Percentiles rank a stretch among this genome's conserved stretches.
Evolutionary conservation across 2,329 filamentous ascomycete species (phyloP).

Genomic region (Bipolaris gigantea): DNA sequence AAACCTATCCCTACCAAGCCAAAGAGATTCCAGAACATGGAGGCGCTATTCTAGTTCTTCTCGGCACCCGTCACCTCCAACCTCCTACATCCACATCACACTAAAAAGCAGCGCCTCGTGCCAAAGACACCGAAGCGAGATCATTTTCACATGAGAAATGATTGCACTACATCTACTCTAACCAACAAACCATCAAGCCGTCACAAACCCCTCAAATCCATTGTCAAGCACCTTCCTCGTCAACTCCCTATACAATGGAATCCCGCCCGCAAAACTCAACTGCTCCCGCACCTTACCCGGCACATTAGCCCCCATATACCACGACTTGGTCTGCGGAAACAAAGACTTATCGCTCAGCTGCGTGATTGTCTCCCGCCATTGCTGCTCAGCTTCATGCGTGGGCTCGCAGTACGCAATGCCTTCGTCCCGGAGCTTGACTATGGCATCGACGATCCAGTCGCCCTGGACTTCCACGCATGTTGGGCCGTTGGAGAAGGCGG

Average conservation of each 20-base stretch:
- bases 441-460: slow-evolving; percentile 50
- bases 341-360: slow-evolving; percentile 48
- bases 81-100: neutral
- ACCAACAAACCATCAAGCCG: slow-evolving; percentile 21
- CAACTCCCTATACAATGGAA: slow-evolving; percentile 46
- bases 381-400: slow-evolving; percentile 47
- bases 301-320: slow-evolving; percentile 52
- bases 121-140: neutral
- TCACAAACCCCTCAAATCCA: slow-evolving; percentile 41
- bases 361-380: slow-evolving; percentile 47
- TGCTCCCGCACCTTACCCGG: slow-evolving; percentile 52
- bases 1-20: no score
- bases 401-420: slow-evolving; percentile 47
- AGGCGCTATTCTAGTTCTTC: no score
- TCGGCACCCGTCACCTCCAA: no score
- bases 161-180: no score
- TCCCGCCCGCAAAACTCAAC: slow-evolving; percentile 49
- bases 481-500: slow-evolving; percentile 52
- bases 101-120: neutral
- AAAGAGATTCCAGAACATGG: neutral
- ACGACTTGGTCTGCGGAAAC: slow-evolving; percentile 46
- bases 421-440: slow-evolving; percentile 44
- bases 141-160: neutral
- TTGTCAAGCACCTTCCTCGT: slow-evolving; percentile 45
- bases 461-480: slow-evolving; percentile 51